Evolutionary conservation across 306 rosid genomes (phyloP).

Genomic region (Biancaea sappan): DNA sequence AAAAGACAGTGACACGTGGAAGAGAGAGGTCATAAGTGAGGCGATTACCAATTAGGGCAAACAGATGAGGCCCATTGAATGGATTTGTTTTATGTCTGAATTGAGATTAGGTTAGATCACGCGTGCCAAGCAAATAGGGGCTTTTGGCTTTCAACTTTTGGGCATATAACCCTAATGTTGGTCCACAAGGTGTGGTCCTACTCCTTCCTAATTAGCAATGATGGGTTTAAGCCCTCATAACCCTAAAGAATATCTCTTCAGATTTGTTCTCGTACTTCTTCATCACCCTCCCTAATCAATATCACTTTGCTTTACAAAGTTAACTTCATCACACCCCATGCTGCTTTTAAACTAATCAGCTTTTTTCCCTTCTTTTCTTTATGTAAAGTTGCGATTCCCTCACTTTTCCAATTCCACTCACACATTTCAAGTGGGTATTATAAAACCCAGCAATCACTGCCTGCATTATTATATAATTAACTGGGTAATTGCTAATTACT

Average conservation of each 20-base stretch:
- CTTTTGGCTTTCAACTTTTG: neutral
- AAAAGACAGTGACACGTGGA: too few species aligned
- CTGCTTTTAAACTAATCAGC: constrained; percentile 46
- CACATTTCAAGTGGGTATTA: neutral
- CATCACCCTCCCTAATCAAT: neutral
- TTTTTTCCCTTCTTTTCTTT: constrained; percentile 38
- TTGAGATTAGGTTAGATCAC: constrained; percentile 10
- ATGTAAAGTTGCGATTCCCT: constrained; percentile 38
- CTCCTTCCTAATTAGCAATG: constrained; percentile 52
- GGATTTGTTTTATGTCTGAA: neutral
- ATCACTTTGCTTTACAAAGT: constrained; percentile 40
- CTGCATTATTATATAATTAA: neutral
- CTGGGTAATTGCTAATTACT: too few species aligned
- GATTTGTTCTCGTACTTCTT: constrained; percentile 26
- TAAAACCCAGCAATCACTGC: neutral
- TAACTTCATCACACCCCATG: constrained; percentile 48
- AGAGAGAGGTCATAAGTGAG: constrained; percentile 13
- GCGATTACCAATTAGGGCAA: neutral
- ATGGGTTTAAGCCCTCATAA: constrained; percentile 40
- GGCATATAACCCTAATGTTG: neutral
- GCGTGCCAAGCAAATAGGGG: constrained; percentile 9
- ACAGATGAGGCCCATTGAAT: neutral
- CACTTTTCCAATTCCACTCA: constrained; percentile 24
- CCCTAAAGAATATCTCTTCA: constrained; percentile 41
- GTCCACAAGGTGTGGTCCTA: constrained; percentile 45